phyloP scores from a whole-genome alignment of 2,329 filamentous ascomycete species.

The Xylariales sp. region DNA sequence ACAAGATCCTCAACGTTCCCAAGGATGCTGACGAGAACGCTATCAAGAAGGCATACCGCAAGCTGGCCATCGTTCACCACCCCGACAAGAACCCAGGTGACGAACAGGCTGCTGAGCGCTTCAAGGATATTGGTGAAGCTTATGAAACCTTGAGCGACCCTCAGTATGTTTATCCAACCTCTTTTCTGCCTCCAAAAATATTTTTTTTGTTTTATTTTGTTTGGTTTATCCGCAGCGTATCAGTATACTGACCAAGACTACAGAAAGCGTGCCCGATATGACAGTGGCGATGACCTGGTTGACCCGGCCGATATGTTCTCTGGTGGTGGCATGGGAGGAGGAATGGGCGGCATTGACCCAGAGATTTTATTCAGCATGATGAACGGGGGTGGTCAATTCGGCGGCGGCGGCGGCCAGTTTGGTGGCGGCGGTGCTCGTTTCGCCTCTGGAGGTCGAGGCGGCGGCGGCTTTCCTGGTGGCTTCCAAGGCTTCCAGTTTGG shows the following conservation, averaged over 20 bases:
- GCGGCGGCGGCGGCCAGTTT: slow-evolving; percentile 47
- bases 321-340: slow-evolving; percentile 50
- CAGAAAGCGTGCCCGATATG: slow-evolving; percentile 84
- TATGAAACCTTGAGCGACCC: slow-evolving; percentile 94
- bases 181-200: no score
- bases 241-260: slow-evolving; percentile 27
- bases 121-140: slow-evolving; percentile 97
- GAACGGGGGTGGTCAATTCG: slow-evolving; percentile 59
- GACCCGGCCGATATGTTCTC: slow-evolving; percentile 85
- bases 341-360: slow-evolving; percentile 66
- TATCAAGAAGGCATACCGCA: slow-evolving; percentile 97
- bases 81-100: slow-evolving; percentile 97
- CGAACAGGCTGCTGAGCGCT: slow-evolving; percentile 77
- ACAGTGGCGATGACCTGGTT: slow-evolving; percentile 86
- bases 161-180: slow-evolving; percentile 61
- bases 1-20: slow-evolving; percentile 87
- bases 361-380: slow-evolving; percentile 83
- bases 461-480: slow-evolving; percentile 41
- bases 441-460: slow-evolving; percentile 37
- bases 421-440: slow-evolving; percentile 47
- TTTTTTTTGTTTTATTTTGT: slow-evolving; percentile 8
- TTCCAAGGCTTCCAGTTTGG: slow-evolving; percentile 61
- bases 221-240: not conserved
- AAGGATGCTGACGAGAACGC: slow-evolving; percentile 81
- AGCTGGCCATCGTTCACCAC: slow-evolving; percentile 89